Evolutionary conservation across 176 grass and related monocot genomes (phyloP).

Genomic region (Cocos nucifera): DNA sequence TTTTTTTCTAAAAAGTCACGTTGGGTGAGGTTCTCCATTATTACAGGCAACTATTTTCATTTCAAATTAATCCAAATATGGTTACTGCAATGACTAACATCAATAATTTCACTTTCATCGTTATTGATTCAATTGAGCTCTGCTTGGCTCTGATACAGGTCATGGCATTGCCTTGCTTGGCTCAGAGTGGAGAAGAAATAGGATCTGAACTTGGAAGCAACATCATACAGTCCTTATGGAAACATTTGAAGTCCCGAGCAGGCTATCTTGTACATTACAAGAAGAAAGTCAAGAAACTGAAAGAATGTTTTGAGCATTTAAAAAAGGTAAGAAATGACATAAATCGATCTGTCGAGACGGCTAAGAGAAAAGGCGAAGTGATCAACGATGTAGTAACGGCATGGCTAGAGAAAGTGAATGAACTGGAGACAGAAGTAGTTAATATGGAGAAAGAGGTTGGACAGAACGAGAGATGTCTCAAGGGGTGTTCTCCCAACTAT

Average conservation of each 20-base stretch:
- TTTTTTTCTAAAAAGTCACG: too few species aligned
- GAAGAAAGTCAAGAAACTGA: neutral
- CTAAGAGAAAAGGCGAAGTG: neutral
- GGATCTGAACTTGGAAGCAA: neutral
- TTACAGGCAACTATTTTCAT: too few species aligned
- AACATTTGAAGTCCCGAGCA: neutral
- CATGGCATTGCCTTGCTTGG: too few species aligned
- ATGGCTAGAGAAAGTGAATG: neutral
- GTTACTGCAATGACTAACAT: too few species aligned
- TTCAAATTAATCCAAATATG: too few species aligned
- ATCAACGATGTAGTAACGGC: neutral
- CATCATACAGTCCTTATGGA: neutral
- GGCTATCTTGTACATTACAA: neutral
- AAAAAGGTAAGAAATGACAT: neutral
- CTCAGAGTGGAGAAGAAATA: neutral
- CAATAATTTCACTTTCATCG: too few species aligned
- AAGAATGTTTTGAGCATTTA: neutral
- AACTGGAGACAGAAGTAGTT: neutral
- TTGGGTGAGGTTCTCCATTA: too few species aligned
- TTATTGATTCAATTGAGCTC: too few species aligned
- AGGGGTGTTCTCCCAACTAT: neutral
- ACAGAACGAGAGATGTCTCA: neutral
- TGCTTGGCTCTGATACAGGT: too few species aligned
- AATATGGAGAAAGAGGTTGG: neutral
- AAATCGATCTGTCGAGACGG: neutral